Evolutionary conservation across 805 yeast genomes (phyloP), one percentile per base, ranked within the genome.

Genomic region (baker's yeast (Saccharomyces cerevisiae)): DNA sequence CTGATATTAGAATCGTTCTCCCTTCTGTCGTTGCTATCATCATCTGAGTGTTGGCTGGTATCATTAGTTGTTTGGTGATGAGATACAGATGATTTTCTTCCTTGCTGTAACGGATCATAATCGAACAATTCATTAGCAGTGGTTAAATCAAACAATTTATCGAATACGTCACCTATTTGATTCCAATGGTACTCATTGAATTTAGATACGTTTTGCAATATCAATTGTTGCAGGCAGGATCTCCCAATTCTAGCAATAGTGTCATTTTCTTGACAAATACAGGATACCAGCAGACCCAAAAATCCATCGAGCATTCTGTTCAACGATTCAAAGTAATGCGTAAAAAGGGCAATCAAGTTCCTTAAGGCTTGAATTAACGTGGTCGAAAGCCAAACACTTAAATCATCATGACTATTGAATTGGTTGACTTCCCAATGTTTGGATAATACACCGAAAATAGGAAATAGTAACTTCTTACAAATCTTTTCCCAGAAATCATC

Each of bases 221-320:
- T 78, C 57, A 94, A 75, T 59, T 84, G 87, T 60, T 87, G 85
- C 55, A 94, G 76, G 68, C 99, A 91, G 8, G 92, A 82, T 64
- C 95, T 80, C 32, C 99, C 99, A 59, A 92, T 92, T 62, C 96
- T 79, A 0, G 97, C 95, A 62, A 95, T 90, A 0, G 98, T 91
- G 64, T 94, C 99, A 68, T 94, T 92, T 62, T 91, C 97, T 70
- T 94, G 99, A 62, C 96, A 89, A 51, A 94, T 89, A 71, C 99
- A 94, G 5, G 92, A 84, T 1, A 84, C 83, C 54, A 94, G 71
- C 51, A 95, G 76, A 21, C 82, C 82, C 69, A 95, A 76, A 67
- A 87, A 89, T 1, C 89, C 94, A 56, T 83, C 87, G 51, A 92
- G 75, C 79, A 87, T 81, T 46, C 81, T 76, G 61, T 84, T 84